Conservation (phyloP, 2,329 filamentous ascomycete species). For the Beauveria brongniartii region DNA sequence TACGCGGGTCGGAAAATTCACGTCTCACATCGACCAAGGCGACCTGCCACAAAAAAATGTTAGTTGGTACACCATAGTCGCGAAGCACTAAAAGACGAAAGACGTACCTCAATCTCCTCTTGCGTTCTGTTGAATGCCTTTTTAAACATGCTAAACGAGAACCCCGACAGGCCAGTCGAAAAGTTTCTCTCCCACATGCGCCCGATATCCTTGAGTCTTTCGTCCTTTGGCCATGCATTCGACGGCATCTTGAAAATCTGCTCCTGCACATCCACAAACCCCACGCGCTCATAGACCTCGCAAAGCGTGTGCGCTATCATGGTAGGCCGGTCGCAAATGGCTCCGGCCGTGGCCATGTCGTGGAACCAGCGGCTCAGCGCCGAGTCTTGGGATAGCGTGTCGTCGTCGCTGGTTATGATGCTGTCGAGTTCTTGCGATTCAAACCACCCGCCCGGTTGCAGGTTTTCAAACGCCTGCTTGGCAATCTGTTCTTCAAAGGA, state of each 20-base stretch:
- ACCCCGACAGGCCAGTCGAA: constrained; percentile 35
- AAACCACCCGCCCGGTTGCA: constrained; percentile 46
- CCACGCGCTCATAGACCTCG: constrained; percentile 35
- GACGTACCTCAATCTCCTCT: constrained; percentile 41
- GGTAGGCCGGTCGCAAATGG: constrained; percentile 29
- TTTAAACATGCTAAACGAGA: constrained; percentile 33
- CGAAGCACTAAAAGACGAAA: background rate
- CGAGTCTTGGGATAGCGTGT: constrained; percentile 30
- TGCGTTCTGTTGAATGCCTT: constrained; percentile 31
- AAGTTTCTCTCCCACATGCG: constrained; percentile 38
- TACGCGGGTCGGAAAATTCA: constrained; percentile 35
- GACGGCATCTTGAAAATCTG: constrained; percentile 45
- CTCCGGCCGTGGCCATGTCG: constrained; percentile 32
- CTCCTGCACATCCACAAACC: constrained; percentile 48
- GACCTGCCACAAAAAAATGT: constrained; percentile 25
- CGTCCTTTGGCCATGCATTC: constrained; percentile 44
- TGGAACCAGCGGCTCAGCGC: constrained; percentile 32
- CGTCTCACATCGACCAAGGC: constrained; percentile 41
- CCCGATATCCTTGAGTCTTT: constrained; percentile 34
- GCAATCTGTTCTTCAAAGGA: constrained; percentile 43
- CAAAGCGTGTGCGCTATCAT: constrained; percentile 26
- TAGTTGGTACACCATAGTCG: constrained; percentile 6
- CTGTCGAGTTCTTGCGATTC: constrained; percentile 43
- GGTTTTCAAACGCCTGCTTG: constrained; percentile 38
- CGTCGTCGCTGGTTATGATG: constrained; percentile 35